Conservation (phyloP, 2,329 filamentous ascomycete species). For the Diplodia sapinea region DNA sequence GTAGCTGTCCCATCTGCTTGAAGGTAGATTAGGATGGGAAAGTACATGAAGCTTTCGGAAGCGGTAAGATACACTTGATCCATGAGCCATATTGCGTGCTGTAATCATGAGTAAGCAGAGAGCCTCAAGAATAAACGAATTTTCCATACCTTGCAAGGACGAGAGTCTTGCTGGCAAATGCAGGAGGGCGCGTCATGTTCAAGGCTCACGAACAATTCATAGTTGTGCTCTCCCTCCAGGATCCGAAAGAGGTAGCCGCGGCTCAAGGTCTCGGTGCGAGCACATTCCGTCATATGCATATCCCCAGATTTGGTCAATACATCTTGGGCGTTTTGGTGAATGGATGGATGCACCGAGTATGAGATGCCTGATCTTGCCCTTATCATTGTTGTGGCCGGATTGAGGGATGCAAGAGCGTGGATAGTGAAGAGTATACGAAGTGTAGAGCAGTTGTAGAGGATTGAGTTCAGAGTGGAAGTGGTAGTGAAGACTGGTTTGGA, state of each 20-base stretch:
- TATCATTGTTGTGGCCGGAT: not conserved
- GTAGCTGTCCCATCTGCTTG: not conserved
- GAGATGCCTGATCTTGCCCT: not conserved
- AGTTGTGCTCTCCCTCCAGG: not conserved
- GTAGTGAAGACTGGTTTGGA: not conserved
- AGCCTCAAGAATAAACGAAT: slow-evolving; percentile 9
- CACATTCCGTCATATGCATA: not conserved
- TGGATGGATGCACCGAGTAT: not conserved
- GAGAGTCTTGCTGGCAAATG: slow-evolving; percentile 24
- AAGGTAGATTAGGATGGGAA: not conserved
- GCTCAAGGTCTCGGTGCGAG: not conserved
- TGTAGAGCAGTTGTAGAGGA: slow-evolving; percentile 30
- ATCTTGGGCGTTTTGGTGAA: not conserved
- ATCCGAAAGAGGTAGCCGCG: not conserved
- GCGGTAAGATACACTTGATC: slow-evolving; percentile 40
- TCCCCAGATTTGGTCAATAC: not conserved
- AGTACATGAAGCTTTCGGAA: not conserved
- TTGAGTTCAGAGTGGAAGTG: not conserved
- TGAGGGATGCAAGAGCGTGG: slow-evolving; percentile 32
- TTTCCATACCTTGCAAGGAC: slow-evolving; percentile 45
- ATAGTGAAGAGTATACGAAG: not conserved
- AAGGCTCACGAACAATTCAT: not conserved
- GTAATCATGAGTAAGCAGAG: slow-evolving; percentile 6
- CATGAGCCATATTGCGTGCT: slow-evolving; percentile 49
- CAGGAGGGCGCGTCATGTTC: not conserved